A percentile compares a stretch with the other conserved stretches of the same genome.
Conservation (phyloP, 2,329 filamentous ascomycete genomes). For the Fusarium bactridioides region DNA sequence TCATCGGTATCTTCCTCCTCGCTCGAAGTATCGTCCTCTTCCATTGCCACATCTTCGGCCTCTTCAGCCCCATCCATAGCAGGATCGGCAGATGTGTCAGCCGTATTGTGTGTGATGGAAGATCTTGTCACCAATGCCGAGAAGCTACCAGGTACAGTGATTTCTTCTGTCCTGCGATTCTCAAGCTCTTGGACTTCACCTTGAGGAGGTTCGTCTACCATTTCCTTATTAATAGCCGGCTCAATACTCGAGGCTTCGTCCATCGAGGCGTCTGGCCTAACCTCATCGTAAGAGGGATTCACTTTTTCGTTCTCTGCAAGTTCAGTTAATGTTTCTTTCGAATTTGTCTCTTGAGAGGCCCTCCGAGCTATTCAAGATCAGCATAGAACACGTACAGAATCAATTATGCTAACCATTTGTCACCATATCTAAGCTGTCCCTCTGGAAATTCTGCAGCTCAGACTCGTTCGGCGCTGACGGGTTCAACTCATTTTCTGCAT, state of each 20-base stretch:
- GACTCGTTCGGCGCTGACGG: constrained; percentile 11
- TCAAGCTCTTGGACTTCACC: not conserved
- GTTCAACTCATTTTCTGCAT: constrained; percentile 34
- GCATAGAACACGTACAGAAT: not conserved
- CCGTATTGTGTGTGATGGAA: not conserved
- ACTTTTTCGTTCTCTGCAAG: not conserved
- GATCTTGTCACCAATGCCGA: not conserved
- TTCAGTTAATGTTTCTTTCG: not conserved
- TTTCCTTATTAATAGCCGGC: not conserved
- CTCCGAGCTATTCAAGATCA: constrained; percentile 27
- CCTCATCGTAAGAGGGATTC: not conserved
- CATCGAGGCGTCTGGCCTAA: constrained; percentile 10
- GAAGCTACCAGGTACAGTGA: not conserved
- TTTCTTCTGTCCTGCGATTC: not conserved
- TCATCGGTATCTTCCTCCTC: constrained; percentile 53
- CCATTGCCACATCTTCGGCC: constrained; percentile 36
- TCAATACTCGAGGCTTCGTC: constrained; percentile 2
- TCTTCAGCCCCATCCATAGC: constrained; percentile 2
- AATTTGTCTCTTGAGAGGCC: not conserved
- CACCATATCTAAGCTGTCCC: constrained; percentile 16
- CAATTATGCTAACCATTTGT: not conserved
- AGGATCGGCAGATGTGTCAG: not conserved
- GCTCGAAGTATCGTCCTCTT: constrained; percentile 30
- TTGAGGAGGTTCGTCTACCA: not conserved
- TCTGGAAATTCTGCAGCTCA: constrained; percentile 22